Percentiles rank a stretch among this genome's conserved stretches.
These are phyloP conservation scores for Orbilia oligospora DNA, from an alignment of 2,329 filamentous ascomycete species.

Conservation along the genomic window DNA sequence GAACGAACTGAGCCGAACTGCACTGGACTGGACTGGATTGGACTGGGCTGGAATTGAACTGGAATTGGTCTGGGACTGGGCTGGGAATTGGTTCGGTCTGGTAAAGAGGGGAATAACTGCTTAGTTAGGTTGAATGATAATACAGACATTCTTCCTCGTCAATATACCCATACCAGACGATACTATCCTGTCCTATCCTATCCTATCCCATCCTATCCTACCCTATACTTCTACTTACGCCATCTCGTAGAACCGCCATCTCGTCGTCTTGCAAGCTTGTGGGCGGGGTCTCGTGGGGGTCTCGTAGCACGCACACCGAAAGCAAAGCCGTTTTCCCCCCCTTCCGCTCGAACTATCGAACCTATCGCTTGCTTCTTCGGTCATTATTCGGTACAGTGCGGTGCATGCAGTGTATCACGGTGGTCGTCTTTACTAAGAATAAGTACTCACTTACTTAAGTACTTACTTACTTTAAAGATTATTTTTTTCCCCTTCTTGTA, in stretches of 20 bases:
- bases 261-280: conserved; percentile 32
- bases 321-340: conserved; percentile 23
- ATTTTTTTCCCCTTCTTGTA: too few relatives aligned
- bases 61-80: conserved; percentile 18
- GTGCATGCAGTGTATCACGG: conserved; percentile 3
- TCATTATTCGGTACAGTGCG: conserved; percentile 18
- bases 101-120: conserved; percentile 47
- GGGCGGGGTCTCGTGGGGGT: conserved; percentile 61
- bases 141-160: conserved; percentile 25
- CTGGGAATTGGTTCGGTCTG: conserved; percentile 1
- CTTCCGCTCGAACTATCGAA: conserved; percentile 23
- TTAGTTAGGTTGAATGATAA: conserved; percentile 13
- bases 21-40: background rate
- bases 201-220: conserved; percentile 12
- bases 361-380: conserved; percentile 22
- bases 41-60: conserved; percentile 1
- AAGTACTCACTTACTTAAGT: conserved; percentile 1
- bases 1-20: conserved; percentile 10
- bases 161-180: conserved; percentile 16
- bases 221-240: conserved; percentile 8
- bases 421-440: background rate
- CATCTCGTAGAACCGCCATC: conserved; percentile 33
- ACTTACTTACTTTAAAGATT: too few relatives aligned
- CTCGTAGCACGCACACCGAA: conserved; percentile 40
- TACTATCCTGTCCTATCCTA: conserved; percentile 8